These are phyloP conservation scores for Neopestalotiopsis sp. DNA, from an alignment of 2,329 filamentous ascomycete genomes.

Conservation along the genomic window DNA sequence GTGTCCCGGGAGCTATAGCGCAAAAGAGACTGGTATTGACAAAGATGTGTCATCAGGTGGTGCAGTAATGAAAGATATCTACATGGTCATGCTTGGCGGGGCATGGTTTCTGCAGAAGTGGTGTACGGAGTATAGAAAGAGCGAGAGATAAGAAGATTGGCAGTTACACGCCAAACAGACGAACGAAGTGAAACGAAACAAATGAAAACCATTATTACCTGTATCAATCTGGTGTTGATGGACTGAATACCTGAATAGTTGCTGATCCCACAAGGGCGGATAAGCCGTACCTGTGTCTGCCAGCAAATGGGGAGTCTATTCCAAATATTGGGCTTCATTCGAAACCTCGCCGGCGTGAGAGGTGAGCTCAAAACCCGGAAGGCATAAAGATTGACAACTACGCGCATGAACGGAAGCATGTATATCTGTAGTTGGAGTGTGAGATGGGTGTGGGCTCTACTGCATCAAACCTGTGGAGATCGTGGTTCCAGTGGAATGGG, in stretches of 20 bases:
- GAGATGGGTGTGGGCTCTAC: not conserved
- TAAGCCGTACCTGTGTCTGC: not conserved
- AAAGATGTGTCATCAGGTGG: conserved; percentile 17
- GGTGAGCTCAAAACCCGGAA: not conserved
- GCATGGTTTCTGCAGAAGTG: conserved; percentile 15
- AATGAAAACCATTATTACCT: conserved; percentile 6
- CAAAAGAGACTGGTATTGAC: conserved; percentile 14
- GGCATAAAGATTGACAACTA: not conserved
- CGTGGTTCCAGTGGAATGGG: not conserved
- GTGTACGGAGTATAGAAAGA: not conserved
- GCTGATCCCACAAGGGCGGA: not conserved
- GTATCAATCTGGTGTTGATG: not conserved
- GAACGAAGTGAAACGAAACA: conserved; percentile 16
- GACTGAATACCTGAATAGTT: not conserved
- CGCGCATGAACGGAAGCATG: not conserved
- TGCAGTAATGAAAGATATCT: conserved; percentile 20
- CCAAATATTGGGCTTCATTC: conserved; percentile 6
- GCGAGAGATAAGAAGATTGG: not conserved
- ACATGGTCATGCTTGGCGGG: not conserved
- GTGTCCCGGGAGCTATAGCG: not conserved
- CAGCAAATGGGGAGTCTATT: not conserved
- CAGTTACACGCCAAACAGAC: not conserved
- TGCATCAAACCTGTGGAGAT: not conserved
- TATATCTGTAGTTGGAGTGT: not conserved
- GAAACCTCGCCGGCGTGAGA: conserved; percentile 1